phyloP scores from a whole-genome alignment of 805 yeast species.

The Sungouiella thailandica region DNA sequence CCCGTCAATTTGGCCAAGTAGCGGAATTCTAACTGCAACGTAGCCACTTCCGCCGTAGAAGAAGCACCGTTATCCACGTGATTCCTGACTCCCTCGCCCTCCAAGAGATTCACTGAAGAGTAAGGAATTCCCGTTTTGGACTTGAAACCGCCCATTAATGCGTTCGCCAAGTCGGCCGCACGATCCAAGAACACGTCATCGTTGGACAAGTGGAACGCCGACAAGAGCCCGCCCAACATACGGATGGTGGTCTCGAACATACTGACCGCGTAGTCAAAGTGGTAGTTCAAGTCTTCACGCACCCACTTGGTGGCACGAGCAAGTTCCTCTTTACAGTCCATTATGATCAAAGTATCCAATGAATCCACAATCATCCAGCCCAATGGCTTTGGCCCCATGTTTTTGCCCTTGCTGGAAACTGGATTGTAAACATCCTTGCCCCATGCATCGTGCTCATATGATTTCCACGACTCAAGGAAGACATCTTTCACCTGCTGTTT shows the following conservation, averaged over 20 bases:
- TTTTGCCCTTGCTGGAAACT: conserved; percentile 51
- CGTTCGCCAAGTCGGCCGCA: conserved; percentile 75
- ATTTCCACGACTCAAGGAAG: conserved; percentile 72
- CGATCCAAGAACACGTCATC: conserved; percentile 71
- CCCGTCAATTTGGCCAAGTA: conserved; percentile 78
- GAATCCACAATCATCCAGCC: conserved; percentile 95
- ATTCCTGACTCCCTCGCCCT: conserved; percentile 55
- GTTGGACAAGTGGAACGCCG: conserved; percentile 68
- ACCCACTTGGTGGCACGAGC: conserved; percentile 71
- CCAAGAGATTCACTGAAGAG: conserved; percentile 66
- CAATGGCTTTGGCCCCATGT: conserved; percentile 76
- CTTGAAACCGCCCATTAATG: conserved; percentile 65
- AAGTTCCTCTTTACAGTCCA: conserved; percentile 65
- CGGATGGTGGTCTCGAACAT: conserved; percentile 93
- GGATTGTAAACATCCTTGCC: conserved; percentile 80
- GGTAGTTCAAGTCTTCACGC: conserved; percentile 59
- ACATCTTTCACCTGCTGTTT: conserved; percentile 59
- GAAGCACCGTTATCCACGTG: conserved; percentile 74
- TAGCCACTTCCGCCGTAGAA: conserved; percentile 85
- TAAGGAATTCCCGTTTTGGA: conserved; percentile 68
- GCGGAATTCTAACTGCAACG: conserved; percentile 83
- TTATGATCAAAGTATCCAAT: conserved; percentile 73
- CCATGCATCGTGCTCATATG: conserved; percentile 74
- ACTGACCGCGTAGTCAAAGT: conserved; percentile 69
- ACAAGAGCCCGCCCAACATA: conserved; percentile 88